Conservation (phyloP, 2,329 filamentous ascomycete genomes). For the Lecanosticta acicola region DNA sequence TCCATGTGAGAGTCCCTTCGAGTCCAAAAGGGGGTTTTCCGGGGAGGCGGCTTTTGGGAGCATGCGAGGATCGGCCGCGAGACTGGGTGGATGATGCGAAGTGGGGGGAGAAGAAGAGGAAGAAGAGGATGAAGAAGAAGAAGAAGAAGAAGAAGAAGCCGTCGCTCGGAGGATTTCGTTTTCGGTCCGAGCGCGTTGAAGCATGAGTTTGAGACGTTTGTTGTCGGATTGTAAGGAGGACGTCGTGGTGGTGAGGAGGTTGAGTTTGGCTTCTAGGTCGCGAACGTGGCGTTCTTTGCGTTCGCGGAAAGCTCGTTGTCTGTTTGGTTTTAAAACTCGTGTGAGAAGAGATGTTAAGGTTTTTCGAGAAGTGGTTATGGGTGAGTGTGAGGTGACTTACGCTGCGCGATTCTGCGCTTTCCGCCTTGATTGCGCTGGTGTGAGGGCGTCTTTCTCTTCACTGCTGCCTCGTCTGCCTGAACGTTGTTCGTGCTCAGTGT, state of each 20-base stretch:
- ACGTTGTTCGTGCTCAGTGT: constrained; percentile 24
- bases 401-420: constrained; percentile 69
- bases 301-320: constrained; percentile 92
- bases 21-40: constrained; percentile 16
- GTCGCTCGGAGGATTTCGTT: constrained; percentile 90
- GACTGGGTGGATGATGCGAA: constrained; percentile 39
- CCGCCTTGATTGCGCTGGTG: constrained; percentile 49
- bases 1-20: constrained; percentile 16
- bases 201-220: constrained; percentile 74
- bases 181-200: constrained; percentile 79
- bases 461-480: constrained; percentile 38
- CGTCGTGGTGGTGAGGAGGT: constrained; percentile 67
- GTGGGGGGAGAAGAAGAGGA: constrained; percentile 44
- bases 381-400: constrained; percentile 47
- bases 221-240: constrained; percentile 73
- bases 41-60: constrained; percentile 15
- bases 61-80: constrained; percentile 27
- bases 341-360: too few species aligned
- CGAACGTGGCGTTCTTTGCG: constrained; percentile 92
- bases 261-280: constrained; percentile 83
- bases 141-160: constrained; percentile 48
- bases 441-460: constrained; percentile 44
- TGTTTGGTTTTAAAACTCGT: constrained; percentile 42
- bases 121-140: too few species aligned
- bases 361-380: too few species aligned